Conservation (phyloP, 75 land plant genomes). For the Pinus tabuliformis region DNA sequence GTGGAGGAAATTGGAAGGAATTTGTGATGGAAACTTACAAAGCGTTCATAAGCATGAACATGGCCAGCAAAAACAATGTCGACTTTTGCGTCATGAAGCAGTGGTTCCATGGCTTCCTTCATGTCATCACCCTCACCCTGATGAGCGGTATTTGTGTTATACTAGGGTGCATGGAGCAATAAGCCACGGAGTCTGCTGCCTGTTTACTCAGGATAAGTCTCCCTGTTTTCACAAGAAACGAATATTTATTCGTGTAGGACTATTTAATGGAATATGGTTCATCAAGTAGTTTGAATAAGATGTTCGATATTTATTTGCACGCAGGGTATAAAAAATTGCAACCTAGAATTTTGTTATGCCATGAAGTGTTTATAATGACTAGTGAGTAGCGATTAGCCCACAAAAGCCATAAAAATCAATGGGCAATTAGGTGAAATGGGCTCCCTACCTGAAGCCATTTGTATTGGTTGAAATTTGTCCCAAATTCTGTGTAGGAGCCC, state of each 20-base stretch:
- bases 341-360: not conserved
- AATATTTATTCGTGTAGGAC: not conserved
- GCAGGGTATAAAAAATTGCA: too few relatives aligned
- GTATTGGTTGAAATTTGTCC: slow-evolving; percentile 54
- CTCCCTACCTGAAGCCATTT: slow-evolving; percentile 52
- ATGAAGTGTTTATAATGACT: not conserved
- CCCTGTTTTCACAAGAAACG: too few relatives aligned
- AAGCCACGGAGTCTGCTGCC: slow-evolving; percentile 32
- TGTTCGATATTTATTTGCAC: not conserved
- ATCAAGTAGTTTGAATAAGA: too few relatives aligned
- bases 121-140: slow-evolving; percentile 38
- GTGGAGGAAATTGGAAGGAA: too few relatives aligned
- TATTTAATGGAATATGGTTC: too few relatives aligned
- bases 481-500: slow-evolving; percentile 79
- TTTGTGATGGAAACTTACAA: slow-evolving; percentile 32
- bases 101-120: slow-evolving; percentile 41
- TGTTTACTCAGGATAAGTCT: too few relatives aligned
- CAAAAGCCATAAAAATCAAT: too few relatives aligned
- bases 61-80: slow-evolving; percentile 52
- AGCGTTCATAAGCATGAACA: slow-evolving; percentile 57
- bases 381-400: not conserved
- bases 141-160: slow-evolving; percentile 77
- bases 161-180: slow-evolving; percentile 83
- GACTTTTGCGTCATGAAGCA: slow-evolving; percentile 54
- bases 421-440: too few relatives aligned